phyloP scores from a whole-genome alignment of 257 asterid genomes.

The Solanum etuberosum region DNA sequence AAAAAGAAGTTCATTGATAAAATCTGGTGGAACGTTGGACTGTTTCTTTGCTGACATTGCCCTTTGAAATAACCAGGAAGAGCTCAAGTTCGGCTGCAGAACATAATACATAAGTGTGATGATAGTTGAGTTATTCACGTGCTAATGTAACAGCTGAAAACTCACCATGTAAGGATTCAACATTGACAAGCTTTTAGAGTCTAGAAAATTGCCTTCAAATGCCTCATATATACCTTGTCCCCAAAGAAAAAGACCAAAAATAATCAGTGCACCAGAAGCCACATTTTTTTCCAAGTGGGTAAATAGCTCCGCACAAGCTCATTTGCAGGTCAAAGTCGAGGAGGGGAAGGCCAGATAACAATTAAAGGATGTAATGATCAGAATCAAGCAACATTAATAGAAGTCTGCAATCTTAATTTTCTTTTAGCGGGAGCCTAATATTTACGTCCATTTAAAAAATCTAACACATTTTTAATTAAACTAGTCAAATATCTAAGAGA shows the following conservation, averaged over 20 bases:
- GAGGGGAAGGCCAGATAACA: not conserved
- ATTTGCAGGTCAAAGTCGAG: not conserved
- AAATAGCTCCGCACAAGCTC: not conserved
- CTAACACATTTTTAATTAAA: not conserved
- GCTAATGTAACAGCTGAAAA: not conserved
- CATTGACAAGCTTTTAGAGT: constrained; percentile 60
- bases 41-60: constrained; percentile 90
- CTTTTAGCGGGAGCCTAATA: not conserved
- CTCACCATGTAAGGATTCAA: constrained; percentile 87
- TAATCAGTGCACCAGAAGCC: not conserved
- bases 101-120: not conserved
- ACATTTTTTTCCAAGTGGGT: not conserved
- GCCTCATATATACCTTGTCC: constrained; percentile 78
- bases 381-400: not conserved
- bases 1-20: constrained; percentile 70
- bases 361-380: not conserved
- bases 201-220: constrained; percentile 47
- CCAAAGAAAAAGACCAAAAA: constrained; percentile 4
- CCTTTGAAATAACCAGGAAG: constrained; percentile 93
- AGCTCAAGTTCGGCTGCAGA: constrained; percentile 80
- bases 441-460: not conserved
- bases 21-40: constrained; percentile 55
- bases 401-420: not conserved
- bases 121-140: not conserved
- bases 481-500: not conserved